Evolutionary conservation across 495 filamentous ascomycete genomes (phyloP), one percentile per base, ranked within the genome.

Genomic region (Xylaria grammica): DNA sequence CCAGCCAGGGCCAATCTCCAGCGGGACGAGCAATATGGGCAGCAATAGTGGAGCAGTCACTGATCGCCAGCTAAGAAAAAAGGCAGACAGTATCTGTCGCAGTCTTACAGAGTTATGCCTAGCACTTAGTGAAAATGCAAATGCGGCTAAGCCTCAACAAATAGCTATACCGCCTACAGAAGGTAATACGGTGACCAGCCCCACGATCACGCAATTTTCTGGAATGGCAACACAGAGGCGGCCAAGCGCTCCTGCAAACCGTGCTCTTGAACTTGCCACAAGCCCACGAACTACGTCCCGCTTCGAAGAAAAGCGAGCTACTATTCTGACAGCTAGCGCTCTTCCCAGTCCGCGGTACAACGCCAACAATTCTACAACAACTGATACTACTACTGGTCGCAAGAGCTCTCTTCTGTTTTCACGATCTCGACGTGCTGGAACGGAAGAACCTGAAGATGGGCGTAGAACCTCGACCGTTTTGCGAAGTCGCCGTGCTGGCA

Each of bases 51-150:
- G 75, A 20, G 74, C 85, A 45, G 77, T 88, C n/a, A 84, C 89
- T 10, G 92, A 98, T 69, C 84, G 94, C 52, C 90, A 93, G 67
- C 83, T 97, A 30, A 86, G 91, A 42, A 86, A 94, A 60, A 98
- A 97, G 73, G 91, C 91, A 30, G 95, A 98, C 72, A 94, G 89
- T 70, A 85, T 98, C 74, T 98, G 96, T 76, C 86, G 95, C 51
- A 94, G 90, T 67, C 77, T 99, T 61, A 98, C 95, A 1, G 95
- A 99, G 70, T 82, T 99, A 24, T 97, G 92, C 71, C 84, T 99
- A 42, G 92, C 92, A 17, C 78, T 99, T 46, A 90, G 90, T 54
- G 90, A 92, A 61, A 82, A 79, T 56, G 66, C 74, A 53, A 59
- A 63, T 48, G 75, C 74, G 49, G 62, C 63, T 10, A 80, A 77